Evolutionary conservation across 106 monocot species (phyloP).

Genomic region (Gastrodia elata): DNA sequence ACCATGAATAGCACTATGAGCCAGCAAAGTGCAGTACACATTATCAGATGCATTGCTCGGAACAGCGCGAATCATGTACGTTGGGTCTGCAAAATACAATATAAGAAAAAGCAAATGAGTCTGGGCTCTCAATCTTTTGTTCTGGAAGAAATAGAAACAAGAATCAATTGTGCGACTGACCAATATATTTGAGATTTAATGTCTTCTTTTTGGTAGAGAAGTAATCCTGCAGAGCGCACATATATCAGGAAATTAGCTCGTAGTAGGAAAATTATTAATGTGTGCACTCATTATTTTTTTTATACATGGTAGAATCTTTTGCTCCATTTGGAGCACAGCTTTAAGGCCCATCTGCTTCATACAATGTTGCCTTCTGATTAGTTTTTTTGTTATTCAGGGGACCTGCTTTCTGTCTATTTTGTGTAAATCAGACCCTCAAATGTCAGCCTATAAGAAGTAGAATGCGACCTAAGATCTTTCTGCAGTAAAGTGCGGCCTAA

Average conservation of each 20-base stretch:
- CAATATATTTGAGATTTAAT: slow-evolving; percentile 47
- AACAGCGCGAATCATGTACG: slow-evolving; percentile 56
- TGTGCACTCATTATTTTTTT: too few species aligned
- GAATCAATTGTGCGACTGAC: slow-evolving; percentile 3
- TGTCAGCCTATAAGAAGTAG: too few species aligned
- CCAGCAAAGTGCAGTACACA: slow-evolving; percentile 44
- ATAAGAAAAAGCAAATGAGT: background rate
- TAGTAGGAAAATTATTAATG: background rate
- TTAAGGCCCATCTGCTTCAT: too few species aligned
- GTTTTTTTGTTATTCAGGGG: too few species aligned
- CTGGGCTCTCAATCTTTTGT: background rate
- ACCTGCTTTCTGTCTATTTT: too few species aligned
- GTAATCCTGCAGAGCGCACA: slow-evolving; percentile 20
- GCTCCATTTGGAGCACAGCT: too few species aligned
- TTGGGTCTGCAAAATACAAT: slow-evolving; percentile 42
- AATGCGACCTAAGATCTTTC: too few species aligned
- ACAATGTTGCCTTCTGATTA: too few species aligned
- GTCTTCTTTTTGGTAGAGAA: slow-evolving; percentile 17
- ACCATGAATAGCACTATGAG: slow-evolving; percentile 46
- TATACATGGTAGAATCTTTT: too few species aligned
- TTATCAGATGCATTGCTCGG: slow-evolving; percentile 60
- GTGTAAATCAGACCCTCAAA: too few species aligned
- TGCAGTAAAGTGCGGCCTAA: too few species aligned
- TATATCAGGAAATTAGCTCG: background rate
- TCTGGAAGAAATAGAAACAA: background rate